These are phyloP conservation scores for Aspergillus carlsbadensis DNA, from an alignment of 495 filamentous ascomycete genomes.

Conservation along the genomic window DNA sequence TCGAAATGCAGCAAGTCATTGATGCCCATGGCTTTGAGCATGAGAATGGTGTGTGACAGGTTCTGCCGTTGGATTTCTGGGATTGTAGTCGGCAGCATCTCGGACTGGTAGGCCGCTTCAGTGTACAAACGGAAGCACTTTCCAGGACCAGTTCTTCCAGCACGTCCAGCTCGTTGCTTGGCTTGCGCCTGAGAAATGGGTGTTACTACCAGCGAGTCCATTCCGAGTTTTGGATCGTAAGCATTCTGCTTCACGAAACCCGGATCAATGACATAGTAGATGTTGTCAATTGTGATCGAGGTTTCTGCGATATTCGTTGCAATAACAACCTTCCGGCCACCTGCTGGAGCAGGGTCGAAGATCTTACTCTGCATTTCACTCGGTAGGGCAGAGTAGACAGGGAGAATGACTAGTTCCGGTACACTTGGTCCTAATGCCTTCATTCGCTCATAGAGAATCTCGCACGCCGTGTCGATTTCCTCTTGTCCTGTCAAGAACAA, in stretches of 20 bases:
- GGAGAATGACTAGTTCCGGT: slow-evolving; percentile 88
- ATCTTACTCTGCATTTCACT: slow-evolving; percentile 92
- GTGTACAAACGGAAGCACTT: slow-evolving; percentile 98
- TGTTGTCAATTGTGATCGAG: slow-evolving; percentile 94
- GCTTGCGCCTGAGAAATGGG: slow-evolving; percentile 97
- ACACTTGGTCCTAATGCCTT: slow-evolving; percentile 89
- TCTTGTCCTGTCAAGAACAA: slow-evolving; percentile 96
- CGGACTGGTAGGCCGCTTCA: slow-evolving; percentile 90
- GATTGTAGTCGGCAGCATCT: slow-evolving; percentile 95
- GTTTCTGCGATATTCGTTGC: slow-evolving; percentile 99
- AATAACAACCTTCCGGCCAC: slow-evolving; percentile 92
- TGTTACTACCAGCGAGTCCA: slow-evolving; percentile 94
- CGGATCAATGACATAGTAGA: slow-evolving; percentile 96
- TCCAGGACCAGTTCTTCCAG: slow-evolving; percentile 90
- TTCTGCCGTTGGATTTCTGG: slow-evolving; percentile 98
- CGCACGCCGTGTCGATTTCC: slow-evolving; percentile 94
- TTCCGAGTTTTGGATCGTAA: slow-evolving; percentile 94
- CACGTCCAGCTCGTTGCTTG: slow-evolving; percentile 90
- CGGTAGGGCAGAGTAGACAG: slow-evolving; percentile 90
- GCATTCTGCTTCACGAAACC: slow-evolving; percentile 98
- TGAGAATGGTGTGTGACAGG: slow-evolving; percentile 89
- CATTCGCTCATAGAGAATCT: slow-evolving; percentile 93
- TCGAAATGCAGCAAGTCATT: slow-evolving; percentile 97
- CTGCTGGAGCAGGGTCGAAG: slow-evolving; percentile 89
- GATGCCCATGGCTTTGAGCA: slow-evolving; percentile 99